Evolutionary conservation across 192 early-diverging fungal genomes (phyloP), one percentile per base, ranked within the genome.

Genomic region (Mortierella antarctica): DNA sequence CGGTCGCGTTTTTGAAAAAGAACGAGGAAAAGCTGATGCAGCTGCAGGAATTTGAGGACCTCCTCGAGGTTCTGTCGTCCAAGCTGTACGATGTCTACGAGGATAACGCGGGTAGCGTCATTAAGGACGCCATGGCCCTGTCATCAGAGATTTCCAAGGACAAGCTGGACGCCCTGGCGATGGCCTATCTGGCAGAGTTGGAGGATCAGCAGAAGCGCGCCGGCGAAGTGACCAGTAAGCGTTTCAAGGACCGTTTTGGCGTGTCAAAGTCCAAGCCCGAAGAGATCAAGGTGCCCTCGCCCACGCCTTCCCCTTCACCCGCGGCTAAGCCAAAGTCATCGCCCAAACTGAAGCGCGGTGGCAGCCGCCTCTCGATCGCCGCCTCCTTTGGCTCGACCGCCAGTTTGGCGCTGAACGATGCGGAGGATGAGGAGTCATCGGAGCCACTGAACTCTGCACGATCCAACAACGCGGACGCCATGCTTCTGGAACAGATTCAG

Each of bases 1-100:
- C 94, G 0, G 85, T 98, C n/a, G 94, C 97, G 12, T 87, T 99
- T 78, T 77, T 99, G 74, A 91, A 94, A 68, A 92, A 93, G 63
- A 96, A 97, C 63, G 86, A 89, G 53, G 89, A 91, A 42, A 80
- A 71, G 20, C 74, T 99, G 61, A 78, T 95, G 71, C 76, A 75
- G 9, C 71, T 93, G 51, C 89, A 73, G 45, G 87, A 93, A 63
- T 95, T 97, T 80, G 96, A 96, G 86, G 88, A 89, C 12, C 81
- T 94, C 6, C 86, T 99, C 68, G 88, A 95, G 46, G 95, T 92
- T 70, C 86, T 98, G 50, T 94, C 95, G 50, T 83, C 88, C 31
- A 94, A 92, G 6, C 88, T 99, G 12, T 97, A 95, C 80, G 93
- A 93, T 70, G 83, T 87, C 21, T 95, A 97, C 82, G 85, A 88